Evolutionary conservation across 2,329 filamentous ascomycete species (phyloP), one percentile per base, ranked within the genome.

Genomic region (Colletotrichum australisinense): DNA sequence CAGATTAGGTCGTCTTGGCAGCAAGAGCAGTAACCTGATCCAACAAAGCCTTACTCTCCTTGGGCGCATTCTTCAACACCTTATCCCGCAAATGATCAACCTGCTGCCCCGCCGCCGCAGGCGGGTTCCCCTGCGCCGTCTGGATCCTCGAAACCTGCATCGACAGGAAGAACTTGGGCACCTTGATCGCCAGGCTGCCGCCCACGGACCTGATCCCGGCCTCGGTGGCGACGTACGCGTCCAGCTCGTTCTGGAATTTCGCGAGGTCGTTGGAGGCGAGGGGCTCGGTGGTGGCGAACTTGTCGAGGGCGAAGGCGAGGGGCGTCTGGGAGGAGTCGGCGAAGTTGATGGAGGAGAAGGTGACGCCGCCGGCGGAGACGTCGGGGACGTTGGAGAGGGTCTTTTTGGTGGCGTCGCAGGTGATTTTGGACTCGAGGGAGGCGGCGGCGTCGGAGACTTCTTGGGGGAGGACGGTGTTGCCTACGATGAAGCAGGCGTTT

Each of bases 131-230:
- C 81, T 91, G 88, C 0, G 90, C 90, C 0, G 88, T 89, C 80
- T 89, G 84, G 75, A 91, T 91, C 26, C 89, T 83, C 53, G 87
- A 86, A 42, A 91, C 85, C 80, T 92, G 90, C 79, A 90, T 88
- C 72, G 86, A 82, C 55, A 91, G 79, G 79, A 91, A 91, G 86
- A 92, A 92, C 80, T 91, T 91, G 74, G 90, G 90, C 5, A 88
- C 87, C 80, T 91, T 91, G 81, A 91, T 88, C 2, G 84, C 86
- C 22, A 91, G 81, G 68, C 78, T 84, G 2, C 89, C 89, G 11
- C 84, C 86, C 7, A 86, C 85, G 26, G 86, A 88, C 24, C 89
- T 83, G 62, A 92, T 83, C 1, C 88, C 90, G 1, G 88, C 89
- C 80, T 91, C 90, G 5, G 90, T 91, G 0, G 90, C 89, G 4